Base-by-base conservation (phyloP, 2,329 filamentous ascomycete genomes). In the Aphanoascus verrucosus region DNA sequence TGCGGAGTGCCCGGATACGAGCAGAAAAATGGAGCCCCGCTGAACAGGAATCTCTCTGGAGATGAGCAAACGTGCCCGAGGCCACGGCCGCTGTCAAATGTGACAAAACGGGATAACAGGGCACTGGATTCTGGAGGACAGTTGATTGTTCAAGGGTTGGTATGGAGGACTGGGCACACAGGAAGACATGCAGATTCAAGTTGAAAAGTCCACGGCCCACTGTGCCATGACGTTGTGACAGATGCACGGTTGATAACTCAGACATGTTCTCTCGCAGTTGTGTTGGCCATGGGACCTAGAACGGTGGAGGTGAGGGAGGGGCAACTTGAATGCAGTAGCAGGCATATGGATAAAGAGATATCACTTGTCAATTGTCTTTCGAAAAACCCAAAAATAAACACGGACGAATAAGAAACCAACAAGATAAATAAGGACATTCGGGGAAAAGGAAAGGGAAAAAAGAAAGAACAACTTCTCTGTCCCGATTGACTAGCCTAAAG, bases 361-460 rank as follows among this genome's bases (percentile, higher is more conserved):
- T 44, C 38, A 15, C 49, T 44, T 43, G 31, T 43, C 40, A 51
- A 38, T 44, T 43, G 31, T 43, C 40, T 44, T 35, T 51, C 34
- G 37, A 6, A 43, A 40, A 42, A 42, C 28, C 19, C 48, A 23
- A 34, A 43, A 43, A 15, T 46, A 7, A 38, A 19, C 38, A n/a
- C 6, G 19, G 28, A 38, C 31, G 31, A 50, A 43, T 42, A 50
- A 28, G 12, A 32, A 34, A 34, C 37, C 14, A 20, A 43, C 28
- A 43, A 42, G 34, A 50, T 11, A 23, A 43, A 50, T 15, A 23
- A 38, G 19, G 17, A 9, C 6, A n/a, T 49, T 14, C 5, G 20
- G 32, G 11, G 19, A 41, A 20, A 34, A 40, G 3, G 14, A 47
- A 20, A 31, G 19, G n/a, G 31, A 15, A 50, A 35, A 43, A 50